Base-by-base conservation (phyloP, 2,329 filamentous ascomycete genomes). In the Fusarium chuoi region DNA sequence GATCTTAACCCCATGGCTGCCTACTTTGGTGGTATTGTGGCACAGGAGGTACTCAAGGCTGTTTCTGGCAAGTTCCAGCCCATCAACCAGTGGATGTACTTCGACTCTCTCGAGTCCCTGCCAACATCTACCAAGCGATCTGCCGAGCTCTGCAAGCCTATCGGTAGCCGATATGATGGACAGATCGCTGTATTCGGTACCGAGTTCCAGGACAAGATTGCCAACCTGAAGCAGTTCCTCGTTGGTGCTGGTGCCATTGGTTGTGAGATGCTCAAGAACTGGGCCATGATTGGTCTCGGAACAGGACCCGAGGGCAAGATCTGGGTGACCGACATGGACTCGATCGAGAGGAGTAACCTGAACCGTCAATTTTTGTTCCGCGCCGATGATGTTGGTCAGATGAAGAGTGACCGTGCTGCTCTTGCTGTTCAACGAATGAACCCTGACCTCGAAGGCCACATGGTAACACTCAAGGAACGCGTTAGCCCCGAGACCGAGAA, bases 201-300 rank as follows among this genome's bases (percentile, higher is more conserved):
- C 78, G 94, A 98, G 73, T 99, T 92, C 83, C 96, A 99, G 83
- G 93, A 98, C 58, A 98, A 98, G 87, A 89, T 99, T 76, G 90
- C 92, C 69, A 97, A 98, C 78, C 84, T 96, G 70, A 96, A 92
- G 79, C 91, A 98, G 78, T 99, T 99, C 86, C 88, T 99, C 62
- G 96, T 99, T 65, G 96, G 96, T 76, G 94, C 96, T 52, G 96
- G 96, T 78, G 96, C 97, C 73, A 99, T 99, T 82, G 96, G 96
- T 51, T 99, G 96, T 80, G 96, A 99, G 81, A 99, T 98, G 93
- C 86, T 99, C 76, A 99, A 99, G 90, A 98, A 98, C 83, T 99
- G 96, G 95, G 96, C 97, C 41, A 97, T 99, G 95, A 97, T 98
- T 82, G 96, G 96, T 75, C 87, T 99, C 36, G 96, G 93, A 49